These are phyloP conservation scores for Lenzites betulinus DNA, from an alignment of 768 basidiomycete species.

Conservation along the genomic window DNA sequence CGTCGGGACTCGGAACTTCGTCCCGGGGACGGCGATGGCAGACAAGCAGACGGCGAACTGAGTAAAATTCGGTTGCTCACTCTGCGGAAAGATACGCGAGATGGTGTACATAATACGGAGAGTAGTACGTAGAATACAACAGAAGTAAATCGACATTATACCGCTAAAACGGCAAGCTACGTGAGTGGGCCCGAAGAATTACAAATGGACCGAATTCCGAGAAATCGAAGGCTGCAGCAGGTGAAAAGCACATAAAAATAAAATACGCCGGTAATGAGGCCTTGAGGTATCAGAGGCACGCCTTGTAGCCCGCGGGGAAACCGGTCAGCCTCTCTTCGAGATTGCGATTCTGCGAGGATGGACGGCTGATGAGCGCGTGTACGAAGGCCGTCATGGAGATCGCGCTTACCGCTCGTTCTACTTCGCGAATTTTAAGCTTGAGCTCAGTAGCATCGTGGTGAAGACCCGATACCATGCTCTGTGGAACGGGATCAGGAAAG, in stretches of 20 bases:
- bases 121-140: too few species aligned
- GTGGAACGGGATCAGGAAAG: neutral
- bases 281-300: neutral
- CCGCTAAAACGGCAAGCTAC: too few species aligned
- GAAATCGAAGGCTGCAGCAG: neutral
- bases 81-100: neutral
- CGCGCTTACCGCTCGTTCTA: slow-evolving; percentile 62
- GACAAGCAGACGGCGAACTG: too few species aligned
- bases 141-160: too few species aligned
- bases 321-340: slow-evolving; percentile 2
- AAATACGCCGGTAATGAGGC: neutral
- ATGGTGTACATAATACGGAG: neutral
- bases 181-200: too few species aligned
- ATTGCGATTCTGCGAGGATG: slow-evolving; percentile 4
- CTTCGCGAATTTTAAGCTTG: slow-evolving; percentile 65
- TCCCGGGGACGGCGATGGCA: too few species aligned
- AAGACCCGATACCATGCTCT: slow-evolving; percentile 77
- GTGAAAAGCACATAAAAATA: neutral
- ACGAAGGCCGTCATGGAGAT: neutral
- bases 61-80: too few species aligned
- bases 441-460: slow-evolving; percentile 63
- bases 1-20: too few species aligned
- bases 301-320: neutral
- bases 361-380: neutral
- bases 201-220: too few species aligned